phyloP scores from a whole-genome alignment of 768 basidiomycete genomes.

The Leccinellum albellum region DNA sequence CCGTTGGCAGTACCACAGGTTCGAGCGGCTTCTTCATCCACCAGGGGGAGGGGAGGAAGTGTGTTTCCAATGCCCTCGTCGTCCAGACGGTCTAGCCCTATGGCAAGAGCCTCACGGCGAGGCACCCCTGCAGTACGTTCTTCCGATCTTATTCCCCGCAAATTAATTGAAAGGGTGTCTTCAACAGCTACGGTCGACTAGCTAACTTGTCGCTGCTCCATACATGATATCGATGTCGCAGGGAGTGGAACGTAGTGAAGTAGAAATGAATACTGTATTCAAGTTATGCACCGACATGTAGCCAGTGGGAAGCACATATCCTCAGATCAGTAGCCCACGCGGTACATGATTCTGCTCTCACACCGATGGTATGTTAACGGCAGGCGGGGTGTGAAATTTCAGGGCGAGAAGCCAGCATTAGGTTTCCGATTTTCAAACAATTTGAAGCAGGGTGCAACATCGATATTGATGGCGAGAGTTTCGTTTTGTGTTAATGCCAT shows the following conservation, averaged over 20 bases:
- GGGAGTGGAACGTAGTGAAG: neutral
- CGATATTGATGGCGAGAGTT: conserved; percentile 17
- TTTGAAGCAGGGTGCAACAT: neutral
- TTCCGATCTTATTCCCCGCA: conserved; percentile 17
- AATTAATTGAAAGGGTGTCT: conserved; percentile 24
- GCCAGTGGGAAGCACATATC: neutral
- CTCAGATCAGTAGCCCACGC: neutral
- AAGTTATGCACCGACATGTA: neutral
- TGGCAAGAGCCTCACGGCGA: conserved; percentile 29
- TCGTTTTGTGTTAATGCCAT: conserved; percentile 15
- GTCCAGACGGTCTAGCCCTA: conserved; percentile 33
- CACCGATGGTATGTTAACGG: conserved; percentile 4
- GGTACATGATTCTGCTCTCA: neutral
- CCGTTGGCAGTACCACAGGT: conserved; percentile 15
- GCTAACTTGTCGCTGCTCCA: conserved; percentile 6
- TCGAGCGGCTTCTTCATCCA: conserved; percentile 23
- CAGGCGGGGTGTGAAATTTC: conserved; percentile 21
- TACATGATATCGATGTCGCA: neutral
- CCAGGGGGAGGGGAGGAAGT: conserved; percentile 24
- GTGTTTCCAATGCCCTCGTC: conserved; percentile 29
- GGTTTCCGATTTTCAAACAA: conserved; percentile 32
- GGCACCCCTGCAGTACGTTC: conserved; percentile 23
- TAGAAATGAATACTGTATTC: neutral
- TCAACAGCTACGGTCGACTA: conserved; percentile 13
- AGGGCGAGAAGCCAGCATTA: conserved; percentile 28